A percentile compares a stretch with the other conserved stretches of the same genome.
These are phyloP conservation scores for Articulospora tetracladia DNA, from an alignment of 495 filamentous ascomycete species.

Conservation along the genomic window DNA sequence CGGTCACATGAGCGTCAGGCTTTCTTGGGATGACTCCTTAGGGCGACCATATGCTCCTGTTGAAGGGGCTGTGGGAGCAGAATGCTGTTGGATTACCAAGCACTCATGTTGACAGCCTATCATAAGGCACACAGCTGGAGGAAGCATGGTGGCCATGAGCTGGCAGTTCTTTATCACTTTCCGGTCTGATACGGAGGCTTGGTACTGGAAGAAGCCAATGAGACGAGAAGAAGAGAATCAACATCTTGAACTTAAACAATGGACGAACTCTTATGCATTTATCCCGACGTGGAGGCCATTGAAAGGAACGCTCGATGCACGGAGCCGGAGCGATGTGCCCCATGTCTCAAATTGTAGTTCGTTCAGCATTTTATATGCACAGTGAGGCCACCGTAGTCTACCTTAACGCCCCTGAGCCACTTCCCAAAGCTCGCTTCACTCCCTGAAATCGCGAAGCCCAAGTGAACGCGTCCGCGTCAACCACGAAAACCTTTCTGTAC, in stretches of 20 bases:
- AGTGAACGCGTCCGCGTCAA: background rate
- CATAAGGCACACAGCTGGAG: background rate
- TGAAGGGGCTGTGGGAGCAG: background rate
- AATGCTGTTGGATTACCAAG: background rate
- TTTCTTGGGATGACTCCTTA: conserved; percentile 14
- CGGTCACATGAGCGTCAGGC: conserved; percentile 6
- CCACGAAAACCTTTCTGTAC: background rate
- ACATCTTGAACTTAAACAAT: too few species aligned
- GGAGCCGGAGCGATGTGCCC: too few species aligned
- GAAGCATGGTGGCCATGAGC: too few species aligned
- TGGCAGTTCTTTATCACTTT: too few species aligned
- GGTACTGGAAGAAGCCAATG: too few species aligned
- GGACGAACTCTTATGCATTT: too few species aligned
- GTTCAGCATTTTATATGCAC: background rate
- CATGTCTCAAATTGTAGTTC: too few species aligned
- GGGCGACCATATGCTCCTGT: background rate
- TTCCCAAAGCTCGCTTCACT: background rate
- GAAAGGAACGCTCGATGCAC: too few species aligned
- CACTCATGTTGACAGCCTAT: background rate
- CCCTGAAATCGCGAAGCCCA: background rate
- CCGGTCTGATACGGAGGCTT: too few species aligned
- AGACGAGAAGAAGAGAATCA: too few species aligned
- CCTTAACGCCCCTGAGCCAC: background rate
- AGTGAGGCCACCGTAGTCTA: background rate
- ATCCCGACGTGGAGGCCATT: too few species aligned